These are phyloP conservation scores for Neurospora sp. DNA, from an alignment of 495 filamentous ascomycete species.

Conservation along the genomic window DNA sequence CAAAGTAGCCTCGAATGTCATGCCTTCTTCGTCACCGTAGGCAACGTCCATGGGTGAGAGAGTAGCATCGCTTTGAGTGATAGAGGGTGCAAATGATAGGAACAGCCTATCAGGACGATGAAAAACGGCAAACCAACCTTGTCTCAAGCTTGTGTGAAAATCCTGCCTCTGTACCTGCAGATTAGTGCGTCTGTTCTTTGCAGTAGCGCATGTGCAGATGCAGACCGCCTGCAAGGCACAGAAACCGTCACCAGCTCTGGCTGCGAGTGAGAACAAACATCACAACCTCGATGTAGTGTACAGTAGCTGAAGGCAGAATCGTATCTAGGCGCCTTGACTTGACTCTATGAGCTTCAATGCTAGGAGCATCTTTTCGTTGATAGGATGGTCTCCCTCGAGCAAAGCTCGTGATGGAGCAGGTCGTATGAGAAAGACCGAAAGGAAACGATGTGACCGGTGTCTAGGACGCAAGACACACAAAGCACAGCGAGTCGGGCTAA, in stretches of 20 bases:
- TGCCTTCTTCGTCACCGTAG: neutral
- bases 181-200: neutral
- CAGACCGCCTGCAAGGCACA: neutral
- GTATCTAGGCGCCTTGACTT: neutral
- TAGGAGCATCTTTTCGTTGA: neutral
- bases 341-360: neutral
- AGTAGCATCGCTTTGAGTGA: neutral
- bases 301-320: neutral
- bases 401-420: neutral
- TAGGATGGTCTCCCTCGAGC: neutral
- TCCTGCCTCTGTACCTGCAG: neutral
- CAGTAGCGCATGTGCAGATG: neutral
- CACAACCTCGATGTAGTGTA: neutral
- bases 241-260: neutral
- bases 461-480: neutral
- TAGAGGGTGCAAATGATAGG: neutral
- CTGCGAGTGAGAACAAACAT: neutral
- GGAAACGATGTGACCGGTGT: neutral
- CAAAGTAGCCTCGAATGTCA: neutral
- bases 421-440: neutral
- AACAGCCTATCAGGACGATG: neutral
- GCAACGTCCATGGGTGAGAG: neutral
- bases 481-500: neutral
- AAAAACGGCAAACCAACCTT: neutral
- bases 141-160: neutral